phyloP scores from a whole-genome alignment of 1,284 basidiomycete species.

The Veloporphyrellus conicus region DNA sequence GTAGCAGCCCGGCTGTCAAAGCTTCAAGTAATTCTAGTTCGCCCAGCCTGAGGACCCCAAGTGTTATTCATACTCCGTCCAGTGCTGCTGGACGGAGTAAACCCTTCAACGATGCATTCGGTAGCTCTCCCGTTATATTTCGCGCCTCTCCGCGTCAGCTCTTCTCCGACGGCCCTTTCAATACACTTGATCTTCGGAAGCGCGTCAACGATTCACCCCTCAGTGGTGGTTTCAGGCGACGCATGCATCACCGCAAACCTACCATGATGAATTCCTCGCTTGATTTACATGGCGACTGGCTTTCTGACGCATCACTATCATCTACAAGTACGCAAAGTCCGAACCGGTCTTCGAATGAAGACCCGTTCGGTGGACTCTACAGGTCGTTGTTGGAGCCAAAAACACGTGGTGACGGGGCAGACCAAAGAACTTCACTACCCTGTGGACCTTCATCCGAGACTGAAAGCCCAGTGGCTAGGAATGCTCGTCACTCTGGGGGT shows the following conservation, averaged over 20 bases:
- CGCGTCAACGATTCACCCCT: slow-evolving; percentile 35
- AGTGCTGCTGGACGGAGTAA: slow-evolving; percentile 27
- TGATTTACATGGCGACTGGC: slow-evolving; percentile 43
- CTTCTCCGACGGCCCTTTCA: slow-evolving; percentile 34
- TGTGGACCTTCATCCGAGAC: slow-evolving; percentile 39
- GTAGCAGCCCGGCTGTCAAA: slow-evolving; percentile 40
- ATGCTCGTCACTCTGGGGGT: slow-evolving; percentile 31
- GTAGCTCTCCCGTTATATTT: slow-evolving; percentile 35
- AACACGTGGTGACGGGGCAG: slow-evolving; percentile 5
- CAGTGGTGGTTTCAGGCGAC: slow-evolving; percentile 27
- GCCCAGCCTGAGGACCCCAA: slow-evolving; percentile 29
- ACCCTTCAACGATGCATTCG: slow-evolving; percentile 29
- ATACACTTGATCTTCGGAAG: slow-evolving; percentile 31
- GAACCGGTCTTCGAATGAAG: slow-evolving; percentile 27
- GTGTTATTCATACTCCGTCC: slow-evolving; percentile 28
- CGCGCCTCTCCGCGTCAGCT: slow-evolving; percentile 38
- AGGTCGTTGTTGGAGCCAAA: slow-evolving; percentile 24
- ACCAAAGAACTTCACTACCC: slow-evolving; percentile 24
- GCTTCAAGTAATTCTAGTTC: slow-evolving; percentile 29
- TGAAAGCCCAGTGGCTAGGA: slow-evolving; percentile 61
- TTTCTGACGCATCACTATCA: slow-evolving; percentile 38
- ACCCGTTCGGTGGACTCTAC: slow-evolving; percentile 34
- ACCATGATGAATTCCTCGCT: slow-evolving; percentile 39
- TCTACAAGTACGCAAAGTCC: slow-evolving; percentile 26
- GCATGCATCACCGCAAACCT: slow-evolving; percentile 31